Conservation (phyloP, 441 rosid genomes). For the Pelargonium cotyledonis region DNA sequence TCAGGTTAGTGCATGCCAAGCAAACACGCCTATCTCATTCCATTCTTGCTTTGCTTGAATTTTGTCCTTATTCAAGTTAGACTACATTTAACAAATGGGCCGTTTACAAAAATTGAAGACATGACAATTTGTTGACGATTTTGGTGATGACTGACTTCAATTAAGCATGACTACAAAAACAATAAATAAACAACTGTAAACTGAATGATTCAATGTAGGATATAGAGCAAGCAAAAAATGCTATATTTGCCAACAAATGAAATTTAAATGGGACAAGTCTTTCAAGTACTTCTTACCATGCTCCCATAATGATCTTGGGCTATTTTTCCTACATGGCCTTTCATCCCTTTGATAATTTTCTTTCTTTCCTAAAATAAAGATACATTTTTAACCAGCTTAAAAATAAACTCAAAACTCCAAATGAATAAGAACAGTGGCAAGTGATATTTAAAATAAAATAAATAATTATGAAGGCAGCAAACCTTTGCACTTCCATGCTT, state of each 20-base stretch:
- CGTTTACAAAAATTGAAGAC: too few relatives aligned
- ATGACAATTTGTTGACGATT: background rate
- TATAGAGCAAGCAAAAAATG: background rate
- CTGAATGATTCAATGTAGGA: too few relatives aligned
- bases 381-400: slow-evolving; percentile 8
- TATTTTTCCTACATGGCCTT: slow-evolving; percentile 52
- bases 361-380: slow-evolving; percentile 66
- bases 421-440: background rate
- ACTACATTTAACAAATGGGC: too few relatives aligned
- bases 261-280: slow-evolving; percentile 7
- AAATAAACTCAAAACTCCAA: slow-evolving; percentile 8
- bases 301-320: slow-evolving; percentile 72
- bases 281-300: slow-evolving; percentile 44
- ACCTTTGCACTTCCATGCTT: slow-evolving; percentile 98
- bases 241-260: background rate
- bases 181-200: too few relatives aligned
- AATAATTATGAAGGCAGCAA: slow-evolving; percentile 13
- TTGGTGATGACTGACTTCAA: background rate
- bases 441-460: background rate
- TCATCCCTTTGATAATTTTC: slow-evolving; percentile 83
- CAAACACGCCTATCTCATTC: too few relatives aligned
- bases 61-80: too few relatives aligned
- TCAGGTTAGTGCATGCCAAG: too few relatives aligned
- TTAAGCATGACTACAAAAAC: background rate
- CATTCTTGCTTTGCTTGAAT: too few relatives aligned